Base-by-base conservation (phyloP, 2,329 filamentous ascomycete species). In the Rugonectria rugulosa region DNA sequence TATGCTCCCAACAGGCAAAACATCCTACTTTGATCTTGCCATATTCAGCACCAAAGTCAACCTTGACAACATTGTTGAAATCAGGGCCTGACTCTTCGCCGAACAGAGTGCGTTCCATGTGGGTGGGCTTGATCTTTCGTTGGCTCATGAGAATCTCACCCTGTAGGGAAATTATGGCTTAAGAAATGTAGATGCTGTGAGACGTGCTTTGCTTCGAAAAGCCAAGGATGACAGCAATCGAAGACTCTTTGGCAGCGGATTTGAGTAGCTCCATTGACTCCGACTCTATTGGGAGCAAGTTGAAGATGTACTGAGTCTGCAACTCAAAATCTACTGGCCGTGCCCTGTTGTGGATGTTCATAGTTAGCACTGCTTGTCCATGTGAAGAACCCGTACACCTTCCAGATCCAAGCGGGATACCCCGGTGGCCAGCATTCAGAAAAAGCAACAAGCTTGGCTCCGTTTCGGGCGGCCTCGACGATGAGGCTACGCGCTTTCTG, bases 381-480 rank as follows among this genome's bases (percentile, higher is more conserved):
- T n/a, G n/a, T n/a, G n/a, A n/a, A n/a, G n/a, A n/a, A n/a, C n/a
- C n/a, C n/a, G n/a, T n/a, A n/a, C 7, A 43, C 70, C 41, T 64
- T 70, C 53, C 67, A 68, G 34, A 73, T 72, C 72, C 72, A 77
- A 56, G 68, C 70, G 24, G 80, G 80, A 64, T 83, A 83, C 1
- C 80, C 79, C 1, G 80, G 80, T 29, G 83, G 77, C 75, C 77
- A 83, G 20, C 74, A 73, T 61, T 83, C 80, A 0, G 81, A 77
- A 49, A 84, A 83, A 0, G 75, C 73, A 5, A 88, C 65, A 3
- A 88, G 70, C 42, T 83, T 73, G 0, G 82, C 81, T 2, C 78
- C 80, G 38, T 81, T 77, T 2, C 66, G 57, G 2, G 79, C 79
- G 1, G 85, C 85, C 60, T 83, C 78, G 31, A 72, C 67, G 53